Evolutionary conservation across 208 protist species (phyloP), one percentile per base, ranked within the genome.

Genomic region (Crithidia mellificae): DNA sequence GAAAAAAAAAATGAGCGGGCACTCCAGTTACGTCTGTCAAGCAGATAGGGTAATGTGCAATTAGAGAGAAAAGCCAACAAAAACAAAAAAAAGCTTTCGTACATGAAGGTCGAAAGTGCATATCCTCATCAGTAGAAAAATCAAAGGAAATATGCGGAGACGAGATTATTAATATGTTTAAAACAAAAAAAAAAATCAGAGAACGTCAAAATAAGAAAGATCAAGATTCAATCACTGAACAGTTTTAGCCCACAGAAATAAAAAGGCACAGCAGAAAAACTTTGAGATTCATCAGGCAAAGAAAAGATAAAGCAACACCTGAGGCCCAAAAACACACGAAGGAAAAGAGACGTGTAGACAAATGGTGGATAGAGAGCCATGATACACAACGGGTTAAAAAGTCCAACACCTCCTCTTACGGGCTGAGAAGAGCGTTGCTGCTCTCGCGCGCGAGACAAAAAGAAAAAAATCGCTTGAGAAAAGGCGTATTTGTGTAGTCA

Each of bases 261-360:
- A 51, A 22, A 51, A 27, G 43, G n/a, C 41, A 46, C 8, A 20
- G 41, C 17, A 27, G 14, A 51, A 49, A 47, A n/a, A n/a, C n/a
- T n/a, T n/a, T 15, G 20, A 50, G 38, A 54, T 12, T 41, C n/a
- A 64, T 3, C 29, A 44, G 20, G 43, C 43, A 51, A 27, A 27
- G 5, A 25, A 38, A 32, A 49, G 15, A 50, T 15, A 29, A 64
- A 65, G n/a, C n/a, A n/a, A n/a, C n/a, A n/a, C n/a, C n/a, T n/a
- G n/a, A n/a, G n/a, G n/a, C n/a, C n/a, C n/a, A 65, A 74, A 77
- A 74, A 44, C 27, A 17, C 8, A 46, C 41, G 41, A n/a, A 39
- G 32, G 50, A 49, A 72, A 55, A 74, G 6, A 63, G 38, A 6
- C 5, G 41, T 32, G 32, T 47, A 47, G 9, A 47, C 15, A 20